Conservation (phyloP, 495 filamentous ascomycete species). For the Neurospora sublineolata region DNA sequence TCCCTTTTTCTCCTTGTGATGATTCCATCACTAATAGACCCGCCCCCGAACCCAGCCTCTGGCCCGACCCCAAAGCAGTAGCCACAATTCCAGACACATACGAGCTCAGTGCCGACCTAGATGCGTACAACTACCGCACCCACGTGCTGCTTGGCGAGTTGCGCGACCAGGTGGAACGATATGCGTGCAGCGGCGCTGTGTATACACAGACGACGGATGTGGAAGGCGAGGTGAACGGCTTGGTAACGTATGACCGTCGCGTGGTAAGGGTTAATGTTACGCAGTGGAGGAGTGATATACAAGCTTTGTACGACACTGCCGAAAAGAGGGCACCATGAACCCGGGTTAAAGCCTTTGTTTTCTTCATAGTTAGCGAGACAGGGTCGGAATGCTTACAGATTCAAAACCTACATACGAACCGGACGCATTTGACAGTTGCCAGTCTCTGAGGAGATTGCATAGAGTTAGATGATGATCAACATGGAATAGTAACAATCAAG, state of each 20-base stretch:
- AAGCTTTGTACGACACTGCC: slow-evolving; percentile 47
- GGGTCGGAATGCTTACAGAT: neutral
- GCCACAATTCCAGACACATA: slow-evolving; percentile 52
- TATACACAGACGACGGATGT: slow-evolving; percentile 64
- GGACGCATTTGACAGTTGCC: neutral
- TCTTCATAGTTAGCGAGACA: neutral
- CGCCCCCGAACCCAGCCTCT: slow-evolving; percentile 19
- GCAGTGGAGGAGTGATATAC: slow-evolving; percentile 51
- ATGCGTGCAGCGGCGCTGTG: slow-evolving; percentile 46
- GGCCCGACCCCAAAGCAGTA: slow-evolving; percentile 47
- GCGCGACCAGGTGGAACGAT: slow-evolving; percentile 43
- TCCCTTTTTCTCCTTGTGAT: neutral
- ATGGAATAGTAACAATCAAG: neutral
- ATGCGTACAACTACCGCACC: slow-evolving; percentile 55
- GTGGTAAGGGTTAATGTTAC: slow-evolving; percentile 40
- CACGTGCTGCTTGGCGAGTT: slow-evolving; percentile 40
- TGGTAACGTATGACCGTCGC: slow-evolving; percentile 54
- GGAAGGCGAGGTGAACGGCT: slow-evolving; percentile 62
- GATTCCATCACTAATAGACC: slow-evolving; percentile 7
- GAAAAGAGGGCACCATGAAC: slow-evolving; percentile 6
- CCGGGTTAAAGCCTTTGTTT: neutral
- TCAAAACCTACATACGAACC: neutral
- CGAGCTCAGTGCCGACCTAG: slow-evolving; percentile 46
- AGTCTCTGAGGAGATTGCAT: neutral
- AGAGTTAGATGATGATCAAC: neutral